Evolutionary conservation across 2,329 filamentous ascomycete genomes (phyloP).

Genomic region (Ophiocordyceps camponoti-rufipedis): DNA sequence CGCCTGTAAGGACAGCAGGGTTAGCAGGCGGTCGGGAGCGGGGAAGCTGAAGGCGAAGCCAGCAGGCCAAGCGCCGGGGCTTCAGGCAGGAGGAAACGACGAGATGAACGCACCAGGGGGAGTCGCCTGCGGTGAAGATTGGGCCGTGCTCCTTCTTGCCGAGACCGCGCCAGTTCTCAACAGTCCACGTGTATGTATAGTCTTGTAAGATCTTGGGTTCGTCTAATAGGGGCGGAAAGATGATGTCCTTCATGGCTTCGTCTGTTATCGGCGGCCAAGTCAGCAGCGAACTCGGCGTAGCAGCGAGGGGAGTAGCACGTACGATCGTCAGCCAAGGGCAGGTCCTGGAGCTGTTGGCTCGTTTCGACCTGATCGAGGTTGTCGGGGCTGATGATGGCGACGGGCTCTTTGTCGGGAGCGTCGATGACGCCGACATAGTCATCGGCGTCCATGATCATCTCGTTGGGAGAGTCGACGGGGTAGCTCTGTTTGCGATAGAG

Average conservation of each 20-base stretch:
- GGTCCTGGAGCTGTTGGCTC: constrained; percentile 25
- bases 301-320: constrained; percentile 13
- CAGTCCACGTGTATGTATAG: constrained; percentile 65
- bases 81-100: background rate
- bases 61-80: no score
- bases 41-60: background rate
- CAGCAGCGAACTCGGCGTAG: background rate
- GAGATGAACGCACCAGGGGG: constrained; percentile 51
- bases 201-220: constrained; percentile 70
- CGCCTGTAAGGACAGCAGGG: constrained; percentile 36
- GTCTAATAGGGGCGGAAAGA: constrained; percentile 52
- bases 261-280: constrained; percentile 22
- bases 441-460: constrained; percentile 36
- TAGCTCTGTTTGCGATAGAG: constrained; percentile 21
- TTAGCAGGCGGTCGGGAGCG: background rate
- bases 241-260: constrained; percentile 69
- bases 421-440: constrained; percentile 33
- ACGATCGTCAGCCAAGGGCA: constrained; percentile 35
- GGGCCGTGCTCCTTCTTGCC: constrained; percentile 75
- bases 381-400: constrained; percentile 37
- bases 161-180: constrained; percentile 63
- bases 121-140: constrained; percentile 67
- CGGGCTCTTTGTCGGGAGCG: constrained; percentile 29
- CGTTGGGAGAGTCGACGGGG: constrained; percentile 35
- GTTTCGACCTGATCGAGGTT: constrained; percentile 24